These are phyloP conservation scores for Termitomyces sp. DNA, from an alignment of 768 basidiomycete species.

Conservation along the genomic window DNA sequence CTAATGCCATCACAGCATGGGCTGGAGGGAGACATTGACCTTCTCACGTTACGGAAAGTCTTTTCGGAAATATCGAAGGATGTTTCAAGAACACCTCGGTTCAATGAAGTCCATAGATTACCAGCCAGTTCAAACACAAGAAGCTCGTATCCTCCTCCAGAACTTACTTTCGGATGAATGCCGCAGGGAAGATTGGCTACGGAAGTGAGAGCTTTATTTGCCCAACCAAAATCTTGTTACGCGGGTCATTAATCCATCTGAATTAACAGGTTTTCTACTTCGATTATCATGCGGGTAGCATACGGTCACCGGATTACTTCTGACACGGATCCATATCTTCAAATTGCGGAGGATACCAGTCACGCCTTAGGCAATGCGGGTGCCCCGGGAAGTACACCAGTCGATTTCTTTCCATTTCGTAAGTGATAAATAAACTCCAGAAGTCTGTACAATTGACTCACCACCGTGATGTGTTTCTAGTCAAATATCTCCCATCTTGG, in stretches of 20 bases:
- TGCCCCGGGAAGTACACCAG: conserved; percentile 15
- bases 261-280: conserved; percentile 3
- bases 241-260: background rate
- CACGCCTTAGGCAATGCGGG: conserved; percentile 19
- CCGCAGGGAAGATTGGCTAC: conserved; percentile 19
- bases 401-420: conserved; percentile 23
- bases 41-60: conserved; percentile 20
- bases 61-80: conserved; percentile 20
- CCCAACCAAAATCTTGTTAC: background rate
- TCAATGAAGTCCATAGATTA: conserved; percentile 11
- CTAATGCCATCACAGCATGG: conserved; percentile 4
- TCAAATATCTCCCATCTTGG: conserved; percentile 29
- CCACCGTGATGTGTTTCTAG: conserved; percentile 16
- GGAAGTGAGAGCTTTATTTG: background rate
- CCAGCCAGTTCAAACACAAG: conserved; percentile 14
- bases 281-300: conserved; percentile 22
- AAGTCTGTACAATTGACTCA: background rate
- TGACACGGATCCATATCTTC: conserved; percentile 33
- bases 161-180: conserved; percentile 24
- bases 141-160: conserved; percentile 26
- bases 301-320: conserved; percentile 29
- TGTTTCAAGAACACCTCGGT: conserved; percentile 23
- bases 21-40: conserved; percentile 1
- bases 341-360: conserved; percentile 27
- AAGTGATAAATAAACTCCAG: conserved; percentile 1